Base-by-base conservation (phyloP, 805 yeast genomes). In the Kazachstania psychrophila region DNA sequence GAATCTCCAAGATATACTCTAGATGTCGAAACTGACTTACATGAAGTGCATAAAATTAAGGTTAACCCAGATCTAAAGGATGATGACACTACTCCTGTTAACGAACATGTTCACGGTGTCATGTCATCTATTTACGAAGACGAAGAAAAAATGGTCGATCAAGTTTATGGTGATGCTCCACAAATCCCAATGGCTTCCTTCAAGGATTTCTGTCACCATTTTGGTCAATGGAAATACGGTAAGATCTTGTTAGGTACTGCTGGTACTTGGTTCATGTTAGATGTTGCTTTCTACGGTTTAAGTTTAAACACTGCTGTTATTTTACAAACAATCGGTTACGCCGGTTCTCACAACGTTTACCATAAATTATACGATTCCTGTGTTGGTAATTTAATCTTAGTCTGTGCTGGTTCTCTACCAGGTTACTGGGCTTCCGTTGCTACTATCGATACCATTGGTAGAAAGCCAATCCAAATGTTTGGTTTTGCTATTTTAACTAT, bases 321-420 rank as follows among this genome's bases (percentile, higher is more conserved):
- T 51, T 74, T 86, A 61, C 70, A 76, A 53, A 75, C 94, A 24
- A 86, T 86, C 59, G 95, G 95, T 56, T 86, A 72, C 60, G 87
- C 94, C 34, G 72, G 80, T 28, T 70, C 77, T 23, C 59, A 65
- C 16, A 82, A 83, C 57, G 76, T 84, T 38, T 86, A 86, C 70
- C 58, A 68, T 39, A 70, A 75, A 31, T 66, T 86, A 45, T 79
- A 77, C 69, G 75, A 86, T 62, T 61, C 80, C 43, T 83, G 89
- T 59, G 94, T 87, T 40, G 96, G 96, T 77, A 86, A 86, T 66
- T 72, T 86, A 70, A 86, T 86, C 65, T 72, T 86, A 60, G 76
- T 86, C 46, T 84, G 94, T 73, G 96, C 96, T 39, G 96, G 96
- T 71, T 73, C 92, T 31, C 75, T 86, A 63, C 95, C 95, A 52